Conservation (phyloP, 1,284 basidiomycete species). For the Ceraceosorus guamensis region DNA sequence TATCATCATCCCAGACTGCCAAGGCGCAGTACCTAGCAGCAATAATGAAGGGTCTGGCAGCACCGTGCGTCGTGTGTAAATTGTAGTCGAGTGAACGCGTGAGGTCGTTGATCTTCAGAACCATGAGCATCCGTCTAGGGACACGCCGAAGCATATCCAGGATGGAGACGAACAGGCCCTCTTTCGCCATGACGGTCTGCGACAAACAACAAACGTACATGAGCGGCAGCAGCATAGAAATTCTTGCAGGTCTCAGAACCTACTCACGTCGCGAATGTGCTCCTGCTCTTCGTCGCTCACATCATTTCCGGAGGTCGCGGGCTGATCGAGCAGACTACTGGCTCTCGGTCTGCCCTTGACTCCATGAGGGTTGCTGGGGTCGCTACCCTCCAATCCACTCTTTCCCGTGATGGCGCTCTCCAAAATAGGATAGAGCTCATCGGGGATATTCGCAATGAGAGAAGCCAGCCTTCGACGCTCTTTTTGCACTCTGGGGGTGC, state of each 20-base stretch:
- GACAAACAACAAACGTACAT: not conserved
- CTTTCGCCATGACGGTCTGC: slow-evolving; percentile 46
- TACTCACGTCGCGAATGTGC: slow-evolving; percentile 37
- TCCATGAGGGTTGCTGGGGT: slow-evolving; percentile 38
- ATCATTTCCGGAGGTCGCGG: slow-evolving; percentile 16
- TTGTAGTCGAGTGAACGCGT: slow-evolving; percentile 55
- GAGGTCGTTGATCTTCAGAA: slow-evolving; percentile 47
- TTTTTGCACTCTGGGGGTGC: slow-evolving; percentile 32
- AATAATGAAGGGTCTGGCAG: slow-evolving; percentile 62
- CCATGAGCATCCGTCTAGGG: slow-evolving; percentile 47
- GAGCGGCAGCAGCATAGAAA: not conserved
- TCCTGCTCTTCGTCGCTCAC: slow-evolving; percentile 43
- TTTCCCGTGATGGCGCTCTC: slow-evolving; percentile 47
- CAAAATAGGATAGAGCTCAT: slow-evolving; percentile 46
- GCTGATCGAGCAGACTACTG: slow-evolving; percentile 37
- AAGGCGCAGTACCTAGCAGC: slow-evolving; percentile 80
- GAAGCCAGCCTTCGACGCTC: slow-evolving; percentile 41
- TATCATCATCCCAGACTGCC: slow-evolving; percentile 76
- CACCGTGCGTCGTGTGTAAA: slow-evolving; percentile 55
- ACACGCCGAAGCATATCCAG: slow-evolving; percentile 40
- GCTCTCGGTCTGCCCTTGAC: slow-evolving; percentile 35
- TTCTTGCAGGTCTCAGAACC: not conserved
- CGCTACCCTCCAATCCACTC: slow-evolving; percentile 44
- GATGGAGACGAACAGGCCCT: slow-evolving; percentile 41
- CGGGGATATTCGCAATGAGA: slow-evolving; percentile 43